Evolutionary conservation across 139 green algal species (phyloP).

Genomic region (Coelastrella sp.): DNA sequence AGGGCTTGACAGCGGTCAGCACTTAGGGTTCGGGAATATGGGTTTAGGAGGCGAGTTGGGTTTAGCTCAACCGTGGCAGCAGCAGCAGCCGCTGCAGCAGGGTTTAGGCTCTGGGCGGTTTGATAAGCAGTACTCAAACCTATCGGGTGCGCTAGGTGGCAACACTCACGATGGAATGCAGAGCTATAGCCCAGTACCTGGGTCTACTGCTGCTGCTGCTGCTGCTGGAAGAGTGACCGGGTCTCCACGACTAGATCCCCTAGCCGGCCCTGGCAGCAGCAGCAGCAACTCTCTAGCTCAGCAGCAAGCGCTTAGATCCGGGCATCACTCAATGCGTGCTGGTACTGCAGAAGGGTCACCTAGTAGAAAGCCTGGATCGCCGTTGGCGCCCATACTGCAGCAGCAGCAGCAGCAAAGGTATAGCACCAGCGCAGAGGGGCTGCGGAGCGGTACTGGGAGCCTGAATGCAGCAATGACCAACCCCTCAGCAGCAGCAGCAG

Average conservation of each 20-base stretch:
- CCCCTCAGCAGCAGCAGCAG: conserved; percentile 18
- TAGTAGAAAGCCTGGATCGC: conserved; percentile 29
- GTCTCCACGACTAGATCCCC: background rate
- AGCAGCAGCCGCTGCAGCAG: background rate
- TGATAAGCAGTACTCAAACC: no score
- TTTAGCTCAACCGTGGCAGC: background rate
- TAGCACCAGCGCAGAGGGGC: conserved; percentile 11
- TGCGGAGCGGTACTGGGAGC: background rate
- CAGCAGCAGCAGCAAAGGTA: background rate
- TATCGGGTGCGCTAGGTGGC: background rate
- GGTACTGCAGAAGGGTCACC: conserved; percentile 6
- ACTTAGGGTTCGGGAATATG: background rate
- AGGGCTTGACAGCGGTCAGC: background rate
- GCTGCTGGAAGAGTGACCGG: background rate
- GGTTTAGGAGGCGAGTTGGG: background rate
- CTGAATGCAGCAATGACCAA: background rate
- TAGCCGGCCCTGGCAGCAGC: background rate
- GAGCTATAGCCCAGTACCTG: background rate
- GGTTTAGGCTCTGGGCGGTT: background rate
- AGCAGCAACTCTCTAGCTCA: background rate
- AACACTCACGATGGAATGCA: background rate
- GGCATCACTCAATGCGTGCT: background rate
- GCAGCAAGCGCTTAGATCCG: background rate
- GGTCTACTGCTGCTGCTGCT: background rate
- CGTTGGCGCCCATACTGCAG: background rate